Percentiles rank a stretch among this genome's conserved stretches.
Evolutionary conservation across 495 filamentous ascomycete genomes (phyloP).

Genomic region (Aspergillus sclerotiicarbonarius): DNA sequence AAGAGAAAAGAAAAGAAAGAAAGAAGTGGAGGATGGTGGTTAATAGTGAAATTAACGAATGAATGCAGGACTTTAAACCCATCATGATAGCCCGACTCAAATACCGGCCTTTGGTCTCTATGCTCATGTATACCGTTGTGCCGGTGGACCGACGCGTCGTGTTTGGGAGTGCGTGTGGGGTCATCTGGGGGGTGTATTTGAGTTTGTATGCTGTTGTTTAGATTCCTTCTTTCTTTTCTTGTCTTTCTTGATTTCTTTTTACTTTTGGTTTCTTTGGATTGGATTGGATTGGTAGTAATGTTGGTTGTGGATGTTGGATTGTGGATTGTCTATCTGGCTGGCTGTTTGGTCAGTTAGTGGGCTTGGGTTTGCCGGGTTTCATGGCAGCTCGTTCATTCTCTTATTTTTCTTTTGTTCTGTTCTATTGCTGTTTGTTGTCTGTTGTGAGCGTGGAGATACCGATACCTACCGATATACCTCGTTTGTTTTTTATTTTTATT

Average conservation of each 20-base stretch:
- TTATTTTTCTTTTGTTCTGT: not conserved
- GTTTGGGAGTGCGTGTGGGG: constrained; percentile 73
- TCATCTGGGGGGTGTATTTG: constrained; percentile 87
- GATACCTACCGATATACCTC: no score
- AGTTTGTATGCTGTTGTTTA: constrained; percentile 60
- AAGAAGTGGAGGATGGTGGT: no score
- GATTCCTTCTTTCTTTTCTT: constrained; percentile 6
- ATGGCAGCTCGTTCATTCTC: not conserved
- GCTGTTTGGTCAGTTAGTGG: not conserved
- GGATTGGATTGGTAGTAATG: not conserved
- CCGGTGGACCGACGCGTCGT: constrained; percentile 73
- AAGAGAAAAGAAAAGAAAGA: not conserved
- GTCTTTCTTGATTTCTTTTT: not conserved
- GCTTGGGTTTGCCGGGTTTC: not conserved
- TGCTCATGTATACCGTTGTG: constrained; percentile 76
- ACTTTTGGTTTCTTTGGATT: not conserved
- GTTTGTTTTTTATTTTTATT: no score
- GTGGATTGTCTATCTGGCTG: not conserved
- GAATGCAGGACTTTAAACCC: constrained; percentile 58
- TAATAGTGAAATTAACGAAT: not conserved
- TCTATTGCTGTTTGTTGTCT: no score
- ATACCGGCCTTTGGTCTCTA: constrained; percentile 80
- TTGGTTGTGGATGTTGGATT: not conserved
- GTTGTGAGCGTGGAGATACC: no score
- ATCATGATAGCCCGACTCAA: constrained; percentile 74